Evolutionary conservation across 2,329 filamentous ascomycete species (phyloP).

Genomic region (Parascedosporium putredinis): DNA sequence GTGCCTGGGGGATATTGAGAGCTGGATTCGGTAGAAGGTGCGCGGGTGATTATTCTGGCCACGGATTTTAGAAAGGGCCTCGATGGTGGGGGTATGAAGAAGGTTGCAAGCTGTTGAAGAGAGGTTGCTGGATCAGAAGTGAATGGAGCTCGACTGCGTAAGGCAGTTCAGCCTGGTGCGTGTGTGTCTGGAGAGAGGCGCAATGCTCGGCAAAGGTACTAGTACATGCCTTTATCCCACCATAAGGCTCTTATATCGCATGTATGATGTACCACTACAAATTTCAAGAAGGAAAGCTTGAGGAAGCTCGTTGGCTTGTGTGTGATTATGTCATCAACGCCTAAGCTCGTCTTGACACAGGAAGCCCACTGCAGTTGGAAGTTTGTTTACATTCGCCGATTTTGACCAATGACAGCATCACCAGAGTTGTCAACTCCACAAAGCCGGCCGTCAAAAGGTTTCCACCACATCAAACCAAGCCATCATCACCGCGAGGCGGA

Average conservation of each 20-base stretch:
- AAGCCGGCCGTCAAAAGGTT: no score
- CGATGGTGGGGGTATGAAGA: constrained; percentile 11
- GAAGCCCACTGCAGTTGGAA: constrained; percentile 1
- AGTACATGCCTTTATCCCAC: no score
- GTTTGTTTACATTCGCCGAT: constrained; percentile 16
- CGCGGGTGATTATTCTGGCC: no score
- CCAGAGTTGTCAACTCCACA: background rate
- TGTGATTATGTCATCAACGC: constrained; percentile 6
- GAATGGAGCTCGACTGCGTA: constrained; percentile 23
- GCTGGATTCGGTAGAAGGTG: no score
- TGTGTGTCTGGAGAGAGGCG: background rate
- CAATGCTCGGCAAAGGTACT: no score
- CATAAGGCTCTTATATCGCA: no score
- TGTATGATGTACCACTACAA: no score
- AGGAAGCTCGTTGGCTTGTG: constrained; percentile 7
- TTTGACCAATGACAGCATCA: background rate
- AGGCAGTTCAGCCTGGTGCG: constrained; percentile 35
- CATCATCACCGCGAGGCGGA: no score
- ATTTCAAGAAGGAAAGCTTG: constrained; percentile 14
- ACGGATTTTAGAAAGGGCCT: background rate
- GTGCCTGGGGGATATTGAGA: no score
- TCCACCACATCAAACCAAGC: no score
- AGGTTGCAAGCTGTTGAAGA: constrained; percentile 10
- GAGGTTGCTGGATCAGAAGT: constrained; percentile 16
- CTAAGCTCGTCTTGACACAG: no score